These are phyloP conservation scores for Kondoa malvinella DNA, from an alignment of 768 basidiomycete species.

Conservation along the genomic window DNA sequence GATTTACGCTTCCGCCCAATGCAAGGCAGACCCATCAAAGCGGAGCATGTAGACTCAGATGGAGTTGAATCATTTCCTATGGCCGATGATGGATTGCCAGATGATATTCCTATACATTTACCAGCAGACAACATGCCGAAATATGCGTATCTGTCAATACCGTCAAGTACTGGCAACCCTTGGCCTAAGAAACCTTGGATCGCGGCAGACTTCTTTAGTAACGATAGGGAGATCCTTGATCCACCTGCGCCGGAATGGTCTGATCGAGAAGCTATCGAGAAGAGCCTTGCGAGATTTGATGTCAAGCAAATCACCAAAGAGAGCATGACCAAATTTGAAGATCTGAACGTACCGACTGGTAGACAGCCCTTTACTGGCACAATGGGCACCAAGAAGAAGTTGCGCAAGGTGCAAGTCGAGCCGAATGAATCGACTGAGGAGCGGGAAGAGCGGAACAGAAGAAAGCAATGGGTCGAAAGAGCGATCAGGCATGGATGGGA, in stretches of 20 bases:
- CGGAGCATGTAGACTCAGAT: not conserved
- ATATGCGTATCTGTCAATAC: not conserved
- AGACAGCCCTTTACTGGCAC: not conserved
- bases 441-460: conserved; percentile 9
- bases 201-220: not conserved
- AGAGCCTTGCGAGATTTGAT: not conserved
- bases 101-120: not conserved
- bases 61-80: not conserved
- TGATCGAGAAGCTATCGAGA: not conserved
- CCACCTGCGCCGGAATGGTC: conserved; percentile 9
- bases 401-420: conserved; percentile 4
- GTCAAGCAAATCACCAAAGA: not conserved
- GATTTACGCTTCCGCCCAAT: not conserved
- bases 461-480: conserved; percentile 22
- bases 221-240: not conserved
- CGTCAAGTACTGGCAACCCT: not conserved
- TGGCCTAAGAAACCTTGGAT: conserved; percentile 10
- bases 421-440: conserved; percentile 5
- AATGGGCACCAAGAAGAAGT: not conserved
- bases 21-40: not conserved
- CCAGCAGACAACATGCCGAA: not conserved
- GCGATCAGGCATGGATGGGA: conserved; percentile 24
- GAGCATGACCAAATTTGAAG: conserved; percentile 7
- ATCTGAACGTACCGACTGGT: not conserved
- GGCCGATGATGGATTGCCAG: not conserved